Conservation (phyloP, 176 grass and related monocot genomes). For the Cymbopogon citratus region DNA sequence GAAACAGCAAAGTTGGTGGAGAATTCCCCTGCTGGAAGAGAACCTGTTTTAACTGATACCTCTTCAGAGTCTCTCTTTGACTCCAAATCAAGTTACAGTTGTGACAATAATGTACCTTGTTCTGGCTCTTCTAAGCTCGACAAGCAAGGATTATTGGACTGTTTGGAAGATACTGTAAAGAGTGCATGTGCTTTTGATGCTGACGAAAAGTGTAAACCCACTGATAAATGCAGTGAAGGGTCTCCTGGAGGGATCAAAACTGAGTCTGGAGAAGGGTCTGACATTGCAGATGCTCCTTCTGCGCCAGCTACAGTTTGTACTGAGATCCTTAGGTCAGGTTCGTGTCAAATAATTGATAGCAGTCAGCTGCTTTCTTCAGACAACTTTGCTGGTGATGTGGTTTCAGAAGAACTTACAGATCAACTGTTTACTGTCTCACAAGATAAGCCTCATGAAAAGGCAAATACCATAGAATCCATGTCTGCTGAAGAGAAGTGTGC, state of each 20-base stretch:
- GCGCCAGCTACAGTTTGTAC: background rate
- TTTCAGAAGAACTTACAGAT: constrained; percentile 19
- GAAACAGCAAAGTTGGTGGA: constrained; percentile 23
- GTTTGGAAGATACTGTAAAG: constrained; percentile 15
- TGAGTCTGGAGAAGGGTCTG: constrained; percentile 12
- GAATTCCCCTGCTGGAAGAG: constrained; percentile 7
- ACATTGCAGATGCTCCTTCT: constrained; percentile 12
- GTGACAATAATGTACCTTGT: constrained; percentile 7
- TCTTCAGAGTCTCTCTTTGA: constrained; percentile 19
- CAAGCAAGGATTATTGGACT: constrained; percentile 7
- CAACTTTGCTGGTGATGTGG: constrained; percentile 7
- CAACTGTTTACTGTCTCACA: constrained; percentile 11
- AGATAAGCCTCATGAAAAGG: constrained; percentile 21
- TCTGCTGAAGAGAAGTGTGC: constrained; percentile 15
- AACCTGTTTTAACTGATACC: constrained; percentile 8
- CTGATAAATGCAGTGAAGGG: constrained; percentile 18
- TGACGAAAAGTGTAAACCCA: background rate
- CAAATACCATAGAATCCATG: constrained; percentile 10
- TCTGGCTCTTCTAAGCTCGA: constrained; percentile 20
- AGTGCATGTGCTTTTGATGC: constrained; percentile 24
- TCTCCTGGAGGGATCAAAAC: constrained; percentile 6
- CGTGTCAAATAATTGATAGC: constrained; percentile 23
- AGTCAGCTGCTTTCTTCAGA: constrained; percentile 10
- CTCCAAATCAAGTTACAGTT: constrained; percentile 18
- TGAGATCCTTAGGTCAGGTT: constrained; percentile 21